These are phyloP conservation scores for Nicotiana paniculata DNA, from an alignment of 257 asterid genomes.

Conservation along the genomic window DNA sequence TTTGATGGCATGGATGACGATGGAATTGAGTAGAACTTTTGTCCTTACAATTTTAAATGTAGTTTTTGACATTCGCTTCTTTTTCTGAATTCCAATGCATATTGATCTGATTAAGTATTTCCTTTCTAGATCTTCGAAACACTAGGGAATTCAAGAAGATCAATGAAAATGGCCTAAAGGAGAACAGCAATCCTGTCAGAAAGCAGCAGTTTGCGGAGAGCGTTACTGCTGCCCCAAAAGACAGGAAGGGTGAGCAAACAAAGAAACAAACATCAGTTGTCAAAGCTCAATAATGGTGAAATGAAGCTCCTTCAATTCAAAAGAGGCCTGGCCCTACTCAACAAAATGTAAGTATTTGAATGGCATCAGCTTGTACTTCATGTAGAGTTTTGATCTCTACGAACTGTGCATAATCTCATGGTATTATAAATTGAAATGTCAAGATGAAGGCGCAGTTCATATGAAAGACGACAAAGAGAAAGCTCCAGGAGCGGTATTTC, in stretches of 20 bases:
- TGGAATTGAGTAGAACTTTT: constrained; percentile 70
- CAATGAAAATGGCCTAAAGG: constrained; percentile 51
- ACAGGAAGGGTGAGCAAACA: constrained; percentile 31
- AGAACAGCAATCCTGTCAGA: constrained; percentile 11
- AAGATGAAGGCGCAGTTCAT: constrained; percentile 32
- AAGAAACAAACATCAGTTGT: constrained; percentile 22
- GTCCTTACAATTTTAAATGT: constrained; percentile 20
- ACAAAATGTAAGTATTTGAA: constrained; percentile 35
- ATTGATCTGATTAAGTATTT: constrained; percentile 16
- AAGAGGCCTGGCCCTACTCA: constrained; percentile 40
- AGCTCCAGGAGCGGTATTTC: constrained; percentile 68
- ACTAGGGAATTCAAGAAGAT: constrained; percentile 59
- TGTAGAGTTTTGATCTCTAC: neutral
- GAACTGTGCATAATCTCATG: neutral
- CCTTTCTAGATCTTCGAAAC: constrained; percentile 61
- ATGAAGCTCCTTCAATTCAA: constrained; percentile 32
- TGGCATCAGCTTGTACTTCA: neutral
- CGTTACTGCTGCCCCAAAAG: constrained; percentile 24
- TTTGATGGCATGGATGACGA: constrained; percentile 90
- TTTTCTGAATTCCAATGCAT: neutral
- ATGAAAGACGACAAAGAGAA: constrained; percentile 68
- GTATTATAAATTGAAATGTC: constrained; percentile 30
- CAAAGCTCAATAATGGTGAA: constrained; percentile 26
- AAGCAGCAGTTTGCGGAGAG: constrained; percentile 22
- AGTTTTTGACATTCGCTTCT: constrained; percentile 25